Conservation (phyloP, 1,139 yeast species). For the Candida sp. region DNA sequence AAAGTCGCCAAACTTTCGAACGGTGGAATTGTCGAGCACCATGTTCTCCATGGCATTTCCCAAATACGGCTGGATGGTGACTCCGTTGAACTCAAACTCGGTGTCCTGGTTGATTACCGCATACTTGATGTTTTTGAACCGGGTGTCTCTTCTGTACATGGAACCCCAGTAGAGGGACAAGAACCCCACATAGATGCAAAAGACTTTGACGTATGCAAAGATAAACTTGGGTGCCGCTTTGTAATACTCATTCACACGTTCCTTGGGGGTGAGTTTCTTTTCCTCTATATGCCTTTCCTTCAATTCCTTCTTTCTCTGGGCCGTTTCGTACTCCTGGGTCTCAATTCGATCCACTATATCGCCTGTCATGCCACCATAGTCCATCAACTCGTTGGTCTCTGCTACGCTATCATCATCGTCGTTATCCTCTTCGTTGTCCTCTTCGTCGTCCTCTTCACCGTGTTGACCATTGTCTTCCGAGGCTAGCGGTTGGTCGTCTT, state of each 20-base stretch:
- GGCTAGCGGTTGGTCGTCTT: no score
- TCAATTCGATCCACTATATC: not conserved
- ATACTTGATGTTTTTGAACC: constrained; percentile 45
- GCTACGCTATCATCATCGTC: not conserved
- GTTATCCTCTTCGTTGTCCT: not conserved
- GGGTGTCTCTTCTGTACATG: constrained; percentile 40
- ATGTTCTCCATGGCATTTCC: constrained; percentile 35
- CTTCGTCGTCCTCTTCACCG: not conserved
- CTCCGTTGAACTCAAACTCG: constrained; percentile 21
- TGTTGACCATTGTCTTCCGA: not conserved
- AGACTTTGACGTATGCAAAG: constrained; percentile 11
- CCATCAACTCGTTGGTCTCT: no score
- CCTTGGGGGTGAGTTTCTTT: constrained; percentile 1
- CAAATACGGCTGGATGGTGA: constrained; percentile 26
- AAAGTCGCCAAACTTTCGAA: constrained; percentile 43
- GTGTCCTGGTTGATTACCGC: constrained; percentile 53
- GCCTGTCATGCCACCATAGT: not conserved
- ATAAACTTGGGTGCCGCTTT: constrained; percentile 10
- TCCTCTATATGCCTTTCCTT: constrained; percentile 1
- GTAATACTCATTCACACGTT: constrained; percentile 6
- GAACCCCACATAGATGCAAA: constrained; percentile 28
- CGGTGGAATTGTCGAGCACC: constrained; percentile 18
- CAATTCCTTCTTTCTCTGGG: not conserved
- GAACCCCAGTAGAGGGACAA: constrained; percentile 69
- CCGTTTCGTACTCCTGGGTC: not conserved